These are phyloP conservation scores for Paulownia fortunei DNA, from an alignment of 257 asterid species.

Conservation along the genomic window DNA sequence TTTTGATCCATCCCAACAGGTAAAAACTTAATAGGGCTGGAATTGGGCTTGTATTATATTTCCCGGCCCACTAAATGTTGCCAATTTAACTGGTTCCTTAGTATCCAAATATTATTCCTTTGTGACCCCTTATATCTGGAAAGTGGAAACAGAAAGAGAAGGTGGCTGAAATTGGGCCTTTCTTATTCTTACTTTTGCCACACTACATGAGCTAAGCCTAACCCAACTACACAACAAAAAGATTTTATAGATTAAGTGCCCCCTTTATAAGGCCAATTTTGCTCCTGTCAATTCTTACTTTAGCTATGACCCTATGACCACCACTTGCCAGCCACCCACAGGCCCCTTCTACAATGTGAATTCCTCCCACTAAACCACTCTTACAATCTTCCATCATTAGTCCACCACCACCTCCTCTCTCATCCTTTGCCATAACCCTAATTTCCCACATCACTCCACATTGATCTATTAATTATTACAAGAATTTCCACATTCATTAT, in stretches of 20 bases:
- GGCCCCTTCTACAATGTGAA: neutral
- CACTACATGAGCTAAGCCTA: neutral
- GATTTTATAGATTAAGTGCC: neutral
- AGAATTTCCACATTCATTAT: neutral
- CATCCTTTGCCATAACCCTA: slow-evolving; percentile 6
- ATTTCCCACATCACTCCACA: neutral
- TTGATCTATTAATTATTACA: neutral
- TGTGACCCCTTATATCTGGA: too few species aligned
- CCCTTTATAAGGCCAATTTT: neutral
- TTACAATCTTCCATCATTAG: neutral
- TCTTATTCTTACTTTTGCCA: neutral
- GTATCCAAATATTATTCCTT: too few species aligned
- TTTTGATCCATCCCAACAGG: too few species aligned
- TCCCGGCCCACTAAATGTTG: too few species aligned
- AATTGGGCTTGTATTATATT: too few species aligned
- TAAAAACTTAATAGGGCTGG: too few species aligned
- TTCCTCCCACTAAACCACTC: neutral
- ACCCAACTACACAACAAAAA: neutral
- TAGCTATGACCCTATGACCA: neutral
- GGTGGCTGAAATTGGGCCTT: neutral
- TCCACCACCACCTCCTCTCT: neutral
- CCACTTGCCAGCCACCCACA: slow-evolving; percentile 19
- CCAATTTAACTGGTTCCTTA: too few species aligned
- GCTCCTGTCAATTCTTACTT: neutral
- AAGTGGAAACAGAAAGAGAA: neutral